Evolutionary conservation across 2,329 filamentous ascomycete genomes (phyloP).

Genomic region (Cercospora citrullina): DNA sequence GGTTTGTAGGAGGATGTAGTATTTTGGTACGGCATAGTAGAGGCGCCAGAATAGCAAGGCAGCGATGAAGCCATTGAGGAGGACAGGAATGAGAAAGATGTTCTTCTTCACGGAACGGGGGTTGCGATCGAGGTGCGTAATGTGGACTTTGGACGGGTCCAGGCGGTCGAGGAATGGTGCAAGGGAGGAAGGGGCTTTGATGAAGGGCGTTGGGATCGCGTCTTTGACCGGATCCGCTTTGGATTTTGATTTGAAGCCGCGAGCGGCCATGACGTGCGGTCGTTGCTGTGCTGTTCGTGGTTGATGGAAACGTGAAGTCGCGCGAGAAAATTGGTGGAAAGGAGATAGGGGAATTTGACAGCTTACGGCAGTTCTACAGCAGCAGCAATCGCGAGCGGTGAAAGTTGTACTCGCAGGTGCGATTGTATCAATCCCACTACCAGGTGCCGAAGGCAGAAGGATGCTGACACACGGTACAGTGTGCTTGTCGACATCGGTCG

Average conservation of each 20-base stretch:
- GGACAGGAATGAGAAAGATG: conserved; percentile 76
- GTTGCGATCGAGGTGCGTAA: conserved; percentile 77
- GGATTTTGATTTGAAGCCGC: conserved; percentile 2
- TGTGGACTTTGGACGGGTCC: conserved; percentile 70
- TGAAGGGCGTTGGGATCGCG: conserved; percentile 59
- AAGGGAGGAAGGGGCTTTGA: conserved; percentile 62
- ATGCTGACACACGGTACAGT: background rate
- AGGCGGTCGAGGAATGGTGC: conserved; percentile 67
- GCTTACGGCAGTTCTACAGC: conserved; percentile 1
- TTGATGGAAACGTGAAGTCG: background rate
- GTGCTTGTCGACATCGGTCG: background rate
- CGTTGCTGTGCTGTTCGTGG: background rate
- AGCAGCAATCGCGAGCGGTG: background rate
- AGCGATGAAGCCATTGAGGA: conserved; percentile 71
- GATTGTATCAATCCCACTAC: background rate
- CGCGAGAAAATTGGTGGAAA: background rate
- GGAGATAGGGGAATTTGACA: background rate
- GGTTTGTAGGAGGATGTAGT: conserved; percentile 65
- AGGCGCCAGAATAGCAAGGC: conserved; percentile 67
- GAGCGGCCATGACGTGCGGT: background rate
- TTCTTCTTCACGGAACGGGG: conserved; percentile 72
- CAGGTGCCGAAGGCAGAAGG: background rate
- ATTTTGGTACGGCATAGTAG: conserved; percentile 69
- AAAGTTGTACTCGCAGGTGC: background rate
- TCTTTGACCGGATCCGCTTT: conserved; percentile 3